Percentiles rank a stretch among this genome's conserved stretches.
Evolutionary conservation across 306 rosid genomes (phyloP).

Genomic region (Vigna hirtella): DNA sequence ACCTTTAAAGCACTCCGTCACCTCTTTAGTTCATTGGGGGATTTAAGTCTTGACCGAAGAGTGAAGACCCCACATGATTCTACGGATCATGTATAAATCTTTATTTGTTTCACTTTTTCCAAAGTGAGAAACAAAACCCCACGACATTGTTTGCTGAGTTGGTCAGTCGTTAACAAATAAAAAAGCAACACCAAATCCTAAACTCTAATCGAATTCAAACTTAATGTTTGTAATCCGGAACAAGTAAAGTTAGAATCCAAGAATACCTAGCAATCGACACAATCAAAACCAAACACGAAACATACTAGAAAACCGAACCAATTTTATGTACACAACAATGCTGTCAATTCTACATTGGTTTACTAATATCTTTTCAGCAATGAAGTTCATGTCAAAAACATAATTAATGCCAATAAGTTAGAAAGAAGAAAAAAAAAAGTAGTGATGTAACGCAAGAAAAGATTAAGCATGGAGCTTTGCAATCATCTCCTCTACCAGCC

Average conservation of each 20-base stretch:
- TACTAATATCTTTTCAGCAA: conserved; percentile 23
- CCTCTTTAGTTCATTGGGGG: not conserved
- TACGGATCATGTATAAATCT: not conserved
- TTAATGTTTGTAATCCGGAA: not conserved
- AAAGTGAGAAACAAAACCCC: not conserved
- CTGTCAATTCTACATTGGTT: conserved; percentile 31
- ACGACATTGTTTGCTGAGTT: not conserved
- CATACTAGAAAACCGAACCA: conserved; percentile 38
- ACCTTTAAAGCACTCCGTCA: not conserved
- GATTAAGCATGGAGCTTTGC: conserved; percentile 65
- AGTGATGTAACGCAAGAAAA: not conserved
- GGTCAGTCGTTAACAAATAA: not conserved
- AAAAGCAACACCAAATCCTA: not conserved
- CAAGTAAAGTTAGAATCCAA: conserved; percentile 23
- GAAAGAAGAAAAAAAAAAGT: not conserved
- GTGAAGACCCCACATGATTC: conserved; percentile 1
- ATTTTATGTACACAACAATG: conserved; percentile 46
- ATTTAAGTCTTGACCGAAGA: not conserved
- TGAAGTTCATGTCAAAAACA: conserved; percentile 34
- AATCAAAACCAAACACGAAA: conserved; percentile 22
- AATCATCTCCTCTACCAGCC: conserved; percentile 80
- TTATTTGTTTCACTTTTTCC: conserved; percentile 18
- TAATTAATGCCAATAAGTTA: conserved; percentile 1
- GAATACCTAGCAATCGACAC: conserved; percentile 7
- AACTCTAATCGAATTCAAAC: not conserved